phyloP scores from a whole-genome alignment of 2,329 filamentous ascomycete species.

The Aspergillus texensis region DNA sequence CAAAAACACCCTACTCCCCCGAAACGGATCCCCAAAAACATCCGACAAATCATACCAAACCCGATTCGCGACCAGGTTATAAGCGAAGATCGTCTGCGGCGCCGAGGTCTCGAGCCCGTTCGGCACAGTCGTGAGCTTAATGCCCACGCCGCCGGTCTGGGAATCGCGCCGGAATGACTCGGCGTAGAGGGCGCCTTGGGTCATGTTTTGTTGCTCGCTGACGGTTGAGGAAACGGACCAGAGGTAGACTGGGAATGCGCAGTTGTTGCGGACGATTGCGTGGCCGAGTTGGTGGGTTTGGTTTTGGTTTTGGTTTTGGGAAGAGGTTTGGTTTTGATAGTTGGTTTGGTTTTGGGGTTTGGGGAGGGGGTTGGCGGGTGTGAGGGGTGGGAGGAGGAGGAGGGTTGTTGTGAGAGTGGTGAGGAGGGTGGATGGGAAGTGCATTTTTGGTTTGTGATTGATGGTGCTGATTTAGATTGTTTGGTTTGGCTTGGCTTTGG shows the following conservation, averaged over 20 bases:
- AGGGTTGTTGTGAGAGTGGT: not conserved
- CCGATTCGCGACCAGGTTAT: slow-evolving; percentile 34
- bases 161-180: slow-evolving; percentile 40
- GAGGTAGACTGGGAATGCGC: slow-evolving; percentile 36
- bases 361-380: not conserved
- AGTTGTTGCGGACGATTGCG: slow-evolving; percentile 40
- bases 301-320: not conserved
- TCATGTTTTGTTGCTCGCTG: slow-evolving; percentile 26
- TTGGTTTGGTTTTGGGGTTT: not conserved
- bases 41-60: slow-evolving; percentile 50
- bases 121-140: slow-evolving; percentile 43
- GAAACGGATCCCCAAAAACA: slow-evolving; percentile 49
- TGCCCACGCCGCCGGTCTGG: slow-evolving; percentile 42
- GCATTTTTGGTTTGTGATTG: not conserved
- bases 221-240: slow-evolving; percentile 40
- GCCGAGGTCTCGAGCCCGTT: slow-evolving; percentile 38
- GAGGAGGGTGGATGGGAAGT: slow-evolving; percentile 1
- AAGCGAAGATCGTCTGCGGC: slow-evolving; percentile 46
- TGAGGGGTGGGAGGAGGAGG: slow-evolving; percentile 5
- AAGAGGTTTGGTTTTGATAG: slow-evolving; percentile 8
- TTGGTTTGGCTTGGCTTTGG: not conserved
- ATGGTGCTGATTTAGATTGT: not conserved
- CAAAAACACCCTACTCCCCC: slow-evolving; percentile 11
- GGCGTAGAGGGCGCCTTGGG: slow-evolving; percentile 29
- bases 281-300: slow-evolving; percentile 23